phyloP scores from a whole-genome alignment of 176 grass and related monocot genomes.

The Themeda triandra region DNA sequence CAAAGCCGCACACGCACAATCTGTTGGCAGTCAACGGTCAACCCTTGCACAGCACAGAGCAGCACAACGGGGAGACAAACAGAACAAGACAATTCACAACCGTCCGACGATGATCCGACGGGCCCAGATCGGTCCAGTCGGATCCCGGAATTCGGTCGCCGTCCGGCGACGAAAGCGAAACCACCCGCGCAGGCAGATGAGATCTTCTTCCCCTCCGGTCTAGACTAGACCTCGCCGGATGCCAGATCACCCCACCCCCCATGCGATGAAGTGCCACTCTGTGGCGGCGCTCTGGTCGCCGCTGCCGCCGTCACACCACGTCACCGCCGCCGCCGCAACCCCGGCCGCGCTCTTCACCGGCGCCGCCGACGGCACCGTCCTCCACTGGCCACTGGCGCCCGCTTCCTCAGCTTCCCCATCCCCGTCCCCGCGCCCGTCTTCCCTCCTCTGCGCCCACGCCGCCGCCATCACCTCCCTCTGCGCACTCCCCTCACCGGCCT shows the following conservation, averaged over 20 bases:
- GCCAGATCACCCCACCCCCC: neutral
- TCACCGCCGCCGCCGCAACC: slow-evolving; percentile 48
- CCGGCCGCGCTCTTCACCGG: slow-evolving; percentile 66
- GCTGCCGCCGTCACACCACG: slow-evolving; percentile 66
- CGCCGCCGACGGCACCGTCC: slow-evolving; percentile 72
- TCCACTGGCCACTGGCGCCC: slow-evolving; percentile 62
- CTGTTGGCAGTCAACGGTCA: too few relatives aligned
- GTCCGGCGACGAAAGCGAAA: neutral
- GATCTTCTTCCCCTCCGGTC: neutral
- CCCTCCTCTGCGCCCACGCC: slow-evolving; percentile 80
- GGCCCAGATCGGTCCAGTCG: neutral
- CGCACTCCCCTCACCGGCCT: slow-evolving; percentile 20
- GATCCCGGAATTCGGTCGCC: neutral
- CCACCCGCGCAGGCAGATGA: too few relatives aligned
- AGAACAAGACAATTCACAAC: neutral
- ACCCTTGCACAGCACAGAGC: too few relatives aligned
- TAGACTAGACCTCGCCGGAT: neutral
- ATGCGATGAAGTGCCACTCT: slow-evolving; percentile 83
- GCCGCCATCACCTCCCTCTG: slow-evolving; percentile 50
- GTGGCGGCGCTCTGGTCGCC: slow-evolving; percentile 83
- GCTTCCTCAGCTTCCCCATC: slow-evolving; percentile 18
- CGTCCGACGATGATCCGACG: neutral
- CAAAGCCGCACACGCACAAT: too few relatives aligned
- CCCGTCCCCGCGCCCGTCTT: slow-evolving; percentile 50
- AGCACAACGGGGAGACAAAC: neutral